phyloP scores from a whole-genome alignment of 1,139 yeast genomes.

The Geotrichum siamense region DNA sequence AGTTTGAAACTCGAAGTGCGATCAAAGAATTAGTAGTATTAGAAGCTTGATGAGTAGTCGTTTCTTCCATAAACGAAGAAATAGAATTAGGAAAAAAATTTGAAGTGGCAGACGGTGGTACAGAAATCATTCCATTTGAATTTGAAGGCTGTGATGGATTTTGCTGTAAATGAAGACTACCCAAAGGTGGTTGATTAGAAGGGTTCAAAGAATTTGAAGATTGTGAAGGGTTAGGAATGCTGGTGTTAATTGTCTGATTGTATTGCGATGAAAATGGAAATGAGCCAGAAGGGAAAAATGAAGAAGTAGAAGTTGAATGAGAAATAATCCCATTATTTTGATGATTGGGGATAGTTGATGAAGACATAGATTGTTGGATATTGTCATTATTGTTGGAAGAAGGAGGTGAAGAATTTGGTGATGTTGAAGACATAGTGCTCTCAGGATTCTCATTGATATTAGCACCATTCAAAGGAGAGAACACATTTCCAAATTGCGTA shows the following conservation, averaged over 20 bases:
- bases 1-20: conserved; percentile 44
- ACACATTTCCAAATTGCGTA: conserved; percentile 7
- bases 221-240: neutral
- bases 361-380: conserved; percentile 7
- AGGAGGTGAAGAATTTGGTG: conserved; percentile 12
- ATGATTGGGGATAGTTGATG: conserved; percentile 4
- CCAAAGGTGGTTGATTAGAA: neutral
- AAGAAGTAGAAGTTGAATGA: conserved; percentile 15
- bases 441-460: conserved; percentile 2
- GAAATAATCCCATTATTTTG: neutral
- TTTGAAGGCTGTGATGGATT: conserved; percentile 6
- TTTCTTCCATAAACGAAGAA: conserved; percentile 14
- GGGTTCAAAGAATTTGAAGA: neutral
- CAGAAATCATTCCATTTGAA: conserved; percentile 2
- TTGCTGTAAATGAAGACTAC: conserved; percentile 1
- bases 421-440: conserved; percentile 5
- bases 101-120: conserved; percentile 11
- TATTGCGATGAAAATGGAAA: conserved; percentile 16
- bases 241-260: conserved; percentile 8
- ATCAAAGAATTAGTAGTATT: conserved; percentile 1
- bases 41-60: neutral
- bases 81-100: conserved; percentile 16
- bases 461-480: conserved; percentile 12
- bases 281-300: conserved; percentile 16
- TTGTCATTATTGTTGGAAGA: neutral